These are phyloP conservation scores for Pythium graminicola DNA, from an alignment of 352 stramenopile genomes.

Conservation along the genomic window DNA sequence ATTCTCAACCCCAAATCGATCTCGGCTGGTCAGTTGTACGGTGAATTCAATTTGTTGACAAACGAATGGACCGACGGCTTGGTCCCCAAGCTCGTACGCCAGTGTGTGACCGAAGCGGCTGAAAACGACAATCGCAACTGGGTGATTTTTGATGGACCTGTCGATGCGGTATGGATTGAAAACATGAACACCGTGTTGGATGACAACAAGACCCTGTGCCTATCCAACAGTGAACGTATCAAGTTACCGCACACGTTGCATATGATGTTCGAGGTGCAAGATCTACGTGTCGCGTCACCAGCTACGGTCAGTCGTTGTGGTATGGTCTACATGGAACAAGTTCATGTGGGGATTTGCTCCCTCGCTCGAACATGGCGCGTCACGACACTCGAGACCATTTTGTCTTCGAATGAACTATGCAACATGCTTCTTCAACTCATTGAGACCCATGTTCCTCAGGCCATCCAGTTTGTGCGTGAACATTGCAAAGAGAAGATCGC, in stretches of 20 bases:
- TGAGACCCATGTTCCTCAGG: slow-evolving; percentile 71
- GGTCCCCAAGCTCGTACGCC: slow-evolving; percentile 89
- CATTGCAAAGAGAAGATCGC: slow-evolving; percentile 86
- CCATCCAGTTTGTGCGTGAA: slow-evolving; percentile 85
- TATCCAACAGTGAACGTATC: slow-evolving; percentile 85
- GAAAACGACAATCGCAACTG: slow-evolving; percentile 85
- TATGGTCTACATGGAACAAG: slow-evolving; percentile 92
- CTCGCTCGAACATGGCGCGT: slow-evolving; percentile 70
- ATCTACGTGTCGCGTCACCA: slow-evolving; percentile 83
- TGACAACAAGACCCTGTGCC: slow-evolving; percentile 84
- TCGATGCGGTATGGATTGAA: slow-evolving; percentile 92
- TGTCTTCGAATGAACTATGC: slow-evolving; percentile 47
- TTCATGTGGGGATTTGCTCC: slow-evolving; percentile 73
- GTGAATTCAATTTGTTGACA: slow-evolving; percentile 92
- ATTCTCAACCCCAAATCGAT: slow-evolving; percentile 95
- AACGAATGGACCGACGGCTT: slow-evolving; percentile 93
- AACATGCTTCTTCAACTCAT: slow-evolving; percentile 69
- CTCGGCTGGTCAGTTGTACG: slow-evolving; percentile 92
- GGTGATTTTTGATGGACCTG: slow-evolving; percentile 87
- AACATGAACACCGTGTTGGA: slow-evolving; percentile 90
- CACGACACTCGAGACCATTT: slow-evolving; percentile 64
- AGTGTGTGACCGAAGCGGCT: slow-evolving; percentile 72
- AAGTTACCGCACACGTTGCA: slow-evolving; percentile 82
- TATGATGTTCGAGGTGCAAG: slow-evolving; percentile 93
- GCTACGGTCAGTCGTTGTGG: slow-evolving; percentile 86